phyloP scores from a whole-genome alignment of 768 basidiomycete genomes.

The Cantharellus anzutake region DNA sequence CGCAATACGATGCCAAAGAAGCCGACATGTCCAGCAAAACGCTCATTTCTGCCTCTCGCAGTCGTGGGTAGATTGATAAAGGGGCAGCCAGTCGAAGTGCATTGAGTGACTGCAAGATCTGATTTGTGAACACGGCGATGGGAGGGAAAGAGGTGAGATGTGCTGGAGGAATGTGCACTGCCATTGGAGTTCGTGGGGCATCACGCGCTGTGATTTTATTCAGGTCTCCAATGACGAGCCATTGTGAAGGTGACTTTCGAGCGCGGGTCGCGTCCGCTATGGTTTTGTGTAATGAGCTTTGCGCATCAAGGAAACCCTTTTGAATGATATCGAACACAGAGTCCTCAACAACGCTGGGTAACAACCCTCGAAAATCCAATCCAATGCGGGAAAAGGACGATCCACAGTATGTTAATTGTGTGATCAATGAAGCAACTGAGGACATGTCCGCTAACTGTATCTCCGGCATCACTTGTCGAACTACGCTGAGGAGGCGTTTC shows the following conservation, averaged over 20 bases:
- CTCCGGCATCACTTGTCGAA: constrained; percentile 37
- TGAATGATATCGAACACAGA: constrained; percentile 42
- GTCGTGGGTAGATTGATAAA: constrained; percentile 30
- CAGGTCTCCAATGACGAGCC: constrained; percentile 12
- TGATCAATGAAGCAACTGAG: constrained; percentile 64
- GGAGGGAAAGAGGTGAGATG: constrained; percentile 56
- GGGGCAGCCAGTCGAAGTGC: constrained; percentile 67
- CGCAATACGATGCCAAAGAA: constrained; percentile 4
- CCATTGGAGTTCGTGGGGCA: constrained; percentile 3
- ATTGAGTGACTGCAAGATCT: constrained; percentile 55
- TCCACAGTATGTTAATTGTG: constrained; percentile 86
- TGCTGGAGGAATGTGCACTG: constrained; percentile 44
- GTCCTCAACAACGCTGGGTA: constrained; percentile 44
- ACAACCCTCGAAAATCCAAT: constrained; percentile 60
- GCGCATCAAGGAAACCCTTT: constrained; percentile 28
- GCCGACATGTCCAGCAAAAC: constrained; percentile 18
- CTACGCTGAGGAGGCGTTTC: constrained; percentile 44
- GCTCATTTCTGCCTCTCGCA: constrained; percentile 31
- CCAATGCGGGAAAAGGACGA: constrained; percentile 84
- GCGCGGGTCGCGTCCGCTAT: constrained; percentile 1
- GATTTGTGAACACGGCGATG: constrained; percentile 54
- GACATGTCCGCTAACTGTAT: constrained; percentile 35
- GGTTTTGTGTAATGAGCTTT: constrained; percentile 9
- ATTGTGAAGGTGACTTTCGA: constrained; percentile 10
- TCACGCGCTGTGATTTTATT: constrained; percentile 3